phyloP scores from a whole-genome alignment of 2,329 filamentous ascomycete genomes.

The Claviceps spartinae region DNA sequence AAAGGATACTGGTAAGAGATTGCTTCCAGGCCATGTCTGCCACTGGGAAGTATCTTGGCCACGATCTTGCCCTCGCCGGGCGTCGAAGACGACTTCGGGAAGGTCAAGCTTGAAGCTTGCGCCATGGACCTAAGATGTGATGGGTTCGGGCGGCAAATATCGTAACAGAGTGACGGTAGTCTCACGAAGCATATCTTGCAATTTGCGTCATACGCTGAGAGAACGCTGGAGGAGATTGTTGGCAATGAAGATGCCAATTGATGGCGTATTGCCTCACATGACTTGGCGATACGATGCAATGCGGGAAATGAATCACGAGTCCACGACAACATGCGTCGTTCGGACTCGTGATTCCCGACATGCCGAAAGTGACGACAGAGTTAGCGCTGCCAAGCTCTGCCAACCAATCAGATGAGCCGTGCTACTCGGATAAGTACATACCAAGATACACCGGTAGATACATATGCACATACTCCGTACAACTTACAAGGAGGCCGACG shows the following conservation, averaged over 20 bases:
- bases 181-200: neutral
- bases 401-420: too few relatives aligned
- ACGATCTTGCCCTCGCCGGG: constrained; percentile 71
- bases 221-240: neutral
- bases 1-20: constrained; percentile 88
- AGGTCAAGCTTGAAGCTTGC: constrained; percentile 36
- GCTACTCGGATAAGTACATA: too few relatives aligned
- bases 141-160: neutral
- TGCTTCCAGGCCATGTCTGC: constrained; percentile 55
- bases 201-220: neutral
- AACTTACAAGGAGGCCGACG: too few relatives aligned
- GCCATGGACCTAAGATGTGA: constrained; percentile 6
- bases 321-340: too few relatives aligned
- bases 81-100: constrained; percentile 56
- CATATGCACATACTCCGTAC: too few relatives aligned
- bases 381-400: too few relatives aligned
- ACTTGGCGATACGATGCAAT: neutral
- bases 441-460: too few relatives aligned
- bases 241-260: neutral
- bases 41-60: constrained; percentile 57
- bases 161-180: neutral
- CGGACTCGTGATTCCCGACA: too few relatives aligned
- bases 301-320: too few relatives aligned
- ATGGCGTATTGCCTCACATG: neutral
- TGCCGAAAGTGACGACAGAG: too few relatives aligned